Percentiles rank a stretch among this genome's conserved stretches.
These are phyloP conservation scores for Zalerion maritima DNA, from an alignment of 495 filamentous ascomycete species.

Conservation along the genomic window DNA sequence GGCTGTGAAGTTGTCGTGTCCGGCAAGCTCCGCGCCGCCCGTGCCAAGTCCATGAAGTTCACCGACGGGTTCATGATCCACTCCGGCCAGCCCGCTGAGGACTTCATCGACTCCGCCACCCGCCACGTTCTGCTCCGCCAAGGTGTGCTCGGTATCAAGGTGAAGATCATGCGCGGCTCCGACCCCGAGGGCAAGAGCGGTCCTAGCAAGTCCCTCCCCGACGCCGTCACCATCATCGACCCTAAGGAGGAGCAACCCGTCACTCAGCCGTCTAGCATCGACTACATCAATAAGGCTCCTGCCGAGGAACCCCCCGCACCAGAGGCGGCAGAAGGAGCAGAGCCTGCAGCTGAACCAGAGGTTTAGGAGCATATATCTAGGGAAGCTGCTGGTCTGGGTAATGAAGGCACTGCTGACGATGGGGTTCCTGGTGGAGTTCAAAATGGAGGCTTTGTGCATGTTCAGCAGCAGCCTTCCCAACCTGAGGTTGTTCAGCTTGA, in stretches of 20 bases:
- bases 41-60: slow-evolving; percentile 99
- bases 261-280: slow-evolving; percentile 85
- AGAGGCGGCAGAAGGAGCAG: slow-evolving; percentile 45
- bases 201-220: slow-evolving; percentile 88
- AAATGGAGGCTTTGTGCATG: no score
- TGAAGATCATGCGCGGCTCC: slow-evolving; percentile 99
- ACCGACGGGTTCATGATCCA: slow-evolving; percentile 99
- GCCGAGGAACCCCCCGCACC: slow-evolving; percentile 51
- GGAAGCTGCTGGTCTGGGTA: slow-evolving; percentile 4
- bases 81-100: slow-evolving; percentile 97
- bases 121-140: slow-evolving; percentile 98
- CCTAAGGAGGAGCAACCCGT: slow-evolving; percentile 96
- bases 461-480: no score
- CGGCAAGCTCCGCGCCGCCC: slow-evolving; percentile 94
- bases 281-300: slow-evolving; percentile 92
- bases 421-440: no score
- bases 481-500: no score
- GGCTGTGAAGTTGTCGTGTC: slow-evolving; percentile 98
- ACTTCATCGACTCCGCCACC: slow-evolving; percentile 97
- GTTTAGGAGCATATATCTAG: slow-evolving; percentile 22
- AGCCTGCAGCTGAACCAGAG: slow-evolving; percentile 32
- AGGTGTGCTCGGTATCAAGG: slow-evolving; percentile 99
- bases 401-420: slow-evolving; percentile 3
- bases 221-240: slow-evolving; percentile 98
- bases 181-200: slow-evolving; percentile 99